A percentile compares a stretch with the other conserved stretches of the same genome.
These are phyloP conservation scores for Trichomonas tenax DNA, from an alignment of 208 protist genomes.

Conservation along the genomic window DNA sequence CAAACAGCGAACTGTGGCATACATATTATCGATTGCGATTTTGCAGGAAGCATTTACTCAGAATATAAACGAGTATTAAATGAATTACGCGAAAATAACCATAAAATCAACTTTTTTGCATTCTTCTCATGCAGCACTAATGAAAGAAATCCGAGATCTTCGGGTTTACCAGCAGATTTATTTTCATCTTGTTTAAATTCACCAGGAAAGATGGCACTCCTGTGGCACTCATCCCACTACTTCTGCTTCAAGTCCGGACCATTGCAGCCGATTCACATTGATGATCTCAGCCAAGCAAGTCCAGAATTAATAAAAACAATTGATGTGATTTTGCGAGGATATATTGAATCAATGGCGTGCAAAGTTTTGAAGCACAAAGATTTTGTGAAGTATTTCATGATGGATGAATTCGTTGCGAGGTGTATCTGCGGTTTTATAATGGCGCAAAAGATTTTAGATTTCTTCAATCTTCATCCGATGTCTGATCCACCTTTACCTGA, in stretches of 20 bases:
- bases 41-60: background rate
- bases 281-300: background rate
- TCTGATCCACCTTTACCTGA: background rate
- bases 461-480: background rate
- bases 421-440: background rate
- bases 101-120: background rate
- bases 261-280: background rate
- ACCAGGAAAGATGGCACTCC: background rate
- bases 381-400: background rate
- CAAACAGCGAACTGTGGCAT: background rate
- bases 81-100: background rate
- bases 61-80: background rate
- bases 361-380: background rate
- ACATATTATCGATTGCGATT: constrained; percentile 5
- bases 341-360: background rate
- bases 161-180: background rate
- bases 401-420: background rate
- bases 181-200: background rate
- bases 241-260: background rate
- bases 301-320: background rate
- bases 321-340: background rate
- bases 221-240: background rate
- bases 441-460: background rate
- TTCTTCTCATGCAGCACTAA: background rate
- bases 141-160: background rate